A percentile compares a stretch with the other conserved stretches of the same genome.
Evolutionary conservation across 176 grass and related monocot genomes (phyloP).

Genomic region (Otatea glauca): DNA sequence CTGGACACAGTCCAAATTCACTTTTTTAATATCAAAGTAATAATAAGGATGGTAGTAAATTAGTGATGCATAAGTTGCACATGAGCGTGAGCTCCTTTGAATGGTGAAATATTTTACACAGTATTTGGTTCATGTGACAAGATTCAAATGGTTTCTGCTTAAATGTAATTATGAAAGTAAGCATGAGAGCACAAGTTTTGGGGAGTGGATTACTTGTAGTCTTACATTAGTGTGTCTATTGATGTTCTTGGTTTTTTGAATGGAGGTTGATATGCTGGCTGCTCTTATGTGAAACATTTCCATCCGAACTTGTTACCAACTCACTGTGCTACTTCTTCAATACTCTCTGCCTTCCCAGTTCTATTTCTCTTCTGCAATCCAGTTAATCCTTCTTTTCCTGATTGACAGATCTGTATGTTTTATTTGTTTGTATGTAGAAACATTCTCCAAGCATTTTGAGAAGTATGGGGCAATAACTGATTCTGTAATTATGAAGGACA

Average conservation of each 20-base stretch:
- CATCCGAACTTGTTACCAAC: background rate
- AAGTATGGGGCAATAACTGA: conserved; percentile 95
- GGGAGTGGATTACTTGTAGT: background rate
- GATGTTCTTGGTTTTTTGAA: conserved; percentile 23
- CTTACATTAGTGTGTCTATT: conserved; percentile 1
- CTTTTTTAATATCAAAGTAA: background rate
- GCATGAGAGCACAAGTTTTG: background rate
- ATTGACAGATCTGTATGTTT: conserved; percentile 63
- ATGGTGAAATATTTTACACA: background rate
- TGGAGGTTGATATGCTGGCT: background rate
- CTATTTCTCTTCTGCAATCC: conserved; percentile 20
- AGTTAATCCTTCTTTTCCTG: conserved; percentile 32
- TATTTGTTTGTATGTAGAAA: conserved; percentile 81
- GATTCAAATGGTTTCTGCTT: background rate
- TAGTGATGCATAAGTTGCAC: background rate
- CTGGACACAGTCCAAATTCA: background rate
- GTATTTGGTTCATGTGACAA: conserved; percentile 5
- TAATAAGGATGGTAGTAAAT: background rate
- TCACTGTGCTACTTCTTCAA: conserved; percentile 19
- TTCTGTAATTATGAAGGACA: conserved; percentile 99
- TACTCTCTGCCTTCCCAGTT: conserved; percentile 7
- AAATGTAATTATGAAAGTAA: background rate
- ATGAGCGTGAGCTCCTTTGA: background rate
- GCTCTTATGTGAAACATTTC: conserved; percentile 19
- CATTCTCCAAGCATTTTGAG: conserved; percentile 95